Evolutionary conservation across 2,329 filamentous ascomycete species (phyloP).

Genomic region (Sporothrix luriei): DNA sequence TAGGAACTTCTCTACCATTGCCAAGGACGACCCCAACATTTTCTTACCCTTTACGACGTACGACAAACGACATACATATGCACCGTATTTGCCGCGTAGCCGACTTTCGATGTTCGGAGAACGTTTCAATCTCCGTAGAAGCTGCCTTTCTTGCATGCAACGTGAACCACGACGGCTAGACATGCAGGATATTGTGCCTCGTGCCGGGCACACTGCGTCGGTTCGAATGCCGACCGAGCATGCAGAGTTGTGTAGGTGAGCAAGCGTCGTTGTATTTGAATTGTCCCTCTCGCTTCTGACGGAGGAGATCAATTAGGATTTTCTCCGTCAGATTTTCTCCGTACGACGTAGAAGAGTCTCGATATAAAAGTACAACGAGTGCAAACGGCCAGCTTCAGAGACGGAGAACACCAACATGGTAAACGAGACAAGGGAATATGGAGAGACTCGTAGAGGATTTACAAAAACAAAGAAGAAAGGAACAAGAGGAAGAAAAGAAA

Average conservation of each 20-base stretch:
- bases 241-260: neutral
- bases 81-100: neutral
- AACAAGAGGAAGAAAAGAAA: neutral
- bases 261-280: neutral
- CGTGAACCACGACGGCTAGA: neutral
- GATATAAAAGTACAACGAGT: neutral
- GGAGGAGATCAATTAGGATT: neutral
- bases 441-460: too few species aligned
- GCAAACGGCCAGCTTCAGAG: neutral
- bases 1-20: neutral
- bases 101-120: neutral
- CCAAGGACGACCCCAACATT: neutral
- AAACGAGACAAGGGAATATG: neutral
- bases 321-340: constrained; percentile 17
- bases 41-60: neutral
- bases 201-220: neutral
- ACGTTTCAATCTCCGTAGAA: neutral
- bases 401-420: neutral
- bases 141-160: neutral
- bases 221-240: neutral
- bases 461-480: neutral
- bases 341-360: too few species aligned
- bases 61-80: too few species aligned
- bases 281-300: neutral
- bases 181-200: constrained; percentile 8